These are phyloP conservation scores for Eimeria tenella DNA, from an alignment of 169 alveolate species.

Conservation along the genomic window DNA sequence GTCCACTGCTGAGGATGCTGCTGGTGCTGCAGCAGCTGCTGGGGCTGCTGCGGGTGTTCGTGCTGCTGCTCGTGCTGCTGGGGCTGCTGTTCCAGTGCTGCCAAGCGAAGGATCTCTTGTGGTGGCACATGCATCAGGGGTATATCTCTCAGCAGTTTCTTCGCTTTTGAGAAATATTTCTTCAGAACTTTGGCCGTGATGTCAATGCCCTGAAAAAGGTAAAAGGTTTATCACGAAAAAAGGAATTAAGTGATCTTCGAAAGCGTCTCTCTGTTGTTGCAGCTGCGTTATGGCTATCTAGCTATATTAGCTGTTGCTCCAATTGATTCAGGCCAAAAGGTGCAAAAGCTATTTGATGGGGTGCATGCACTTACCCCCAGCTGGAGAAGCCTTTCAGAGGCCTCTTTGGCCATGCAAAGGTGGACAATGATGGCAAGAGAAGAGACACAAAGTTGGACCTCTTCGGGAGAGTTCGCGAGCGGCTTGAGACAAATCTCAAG, in stretches of 20 bases:
- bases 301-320: too few species aligned
- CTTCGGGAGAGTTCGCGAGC: background rate
- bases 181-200: background rate
- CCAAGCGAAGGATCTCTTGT: background rate
- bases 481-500: constrained; percentile 28
- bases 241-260: too few species aligned
- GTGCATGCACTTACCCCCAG: background rate
- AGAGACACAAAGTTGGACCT: constrained; percentile 19
- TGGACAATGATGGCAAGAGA: constrained; percentile 58
- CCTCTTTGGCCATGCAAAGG: constrained; percentile 33
- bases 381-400: constrained; percentile 22
- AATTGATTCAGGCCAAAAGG: too few species aligned
- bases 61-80: background rate
- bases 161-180: background rate
- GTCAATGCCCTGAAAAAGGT: background rate
- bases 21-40: background rate
- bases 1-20: background rate
- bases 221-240: too few species aligned
- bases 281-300: too few species aligned
- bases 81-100: background rate
- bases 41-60: background rate
- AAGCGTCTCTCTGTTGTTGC: too few species aligned
- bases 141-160: background rate
- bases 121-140: background rate
- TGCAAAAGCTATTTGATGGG: background rate